Evolutionary conservation across 2,329 filamentous ascomycete genomes (phyloP), one percentile per base, ranked within the genome.

Genomic region (Sporothrix brasiliensis): DNA sequence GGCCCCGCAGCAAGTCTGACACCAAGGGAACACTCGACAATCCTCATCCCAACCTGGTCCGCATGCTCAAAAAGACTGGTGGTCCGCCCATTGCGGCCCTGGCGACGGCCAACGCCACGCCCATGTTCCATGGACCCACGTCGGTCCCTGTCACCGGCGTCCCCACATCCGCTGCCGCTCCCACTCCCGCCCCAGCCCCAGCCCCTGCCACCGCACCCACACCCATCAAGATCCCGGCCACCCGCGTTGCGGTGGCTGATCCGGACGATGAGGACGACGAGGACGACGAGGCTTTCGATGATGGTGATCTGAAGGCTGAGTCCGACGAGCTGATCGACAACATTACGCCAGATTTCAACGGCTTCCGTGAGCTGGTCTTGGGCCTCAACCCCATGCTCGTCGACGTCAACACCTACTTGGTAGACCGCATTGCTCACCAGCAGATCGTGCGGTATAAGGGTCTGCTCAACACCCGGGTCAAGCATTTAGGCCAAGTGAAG

Each of bases 361-460:
- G 93, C 0, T 97, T 97, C 80, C 89, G 88, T 74, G 84, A 87
- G 30, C 91, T 97, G 76, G 86, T 94, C 21, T 81, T 88, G 60
- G 85, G 87, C 71, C 81, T 96, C 56, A 96, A 96, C 76, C 92
- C 92, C n/a, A 81, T 84, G 13, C 82, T 97, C 70, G 82, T 74
- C 10, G 83, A 84, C 10, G 84, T 76, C 4, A 84, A 86, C 75
- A 80, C 76, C 44, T 89, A 88, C 78, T 83, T 97, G 73, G 87
- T 94, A 16, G 91, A 95, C 41, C 89, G 93, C 60, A 91, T 97
- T 74, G 92, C 91, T 0, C 87, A 92, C 74, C 93, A 97, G 76
- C 92, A 97, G 78, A 83, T 90, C 61, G 83, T 88, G 71, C 88
- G 93, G 69, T 97, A 94, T 79, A 95, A 94, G 78, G 87, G 87